Evolutionary conservation across 768 basidiomycete species (phyloP).

Genomic region (Mycena galericulata): DNA sequence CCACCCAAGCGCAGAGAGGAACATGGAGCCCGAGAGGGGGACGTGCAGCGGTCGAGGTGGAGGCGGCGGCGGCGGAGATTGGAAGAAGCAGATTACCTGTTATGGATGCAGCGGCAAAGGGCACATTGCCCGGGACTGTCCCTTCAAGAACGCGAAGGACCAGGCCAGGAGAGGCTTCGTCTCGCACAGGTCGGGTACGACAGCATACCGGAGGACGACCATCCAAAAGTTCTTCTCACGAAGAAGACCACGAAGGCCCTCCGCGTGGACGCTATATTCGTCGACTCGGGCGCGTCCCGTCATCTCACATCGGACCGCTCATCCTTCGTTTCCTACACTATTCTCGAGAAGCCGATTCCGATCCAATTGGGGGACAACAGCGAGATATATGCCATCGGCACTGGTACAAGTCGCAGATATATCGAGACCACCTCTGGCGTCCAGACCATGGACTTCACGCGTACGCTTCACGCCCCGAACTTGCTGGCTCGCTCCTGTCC

Average conservation of each 20-base stretch:
- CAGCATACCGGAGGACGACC: neutral
- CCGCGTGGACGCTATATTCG: neutral
- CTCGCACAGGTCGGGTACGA: constrained; percentile 1
- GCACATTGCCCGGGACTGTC: neutral
- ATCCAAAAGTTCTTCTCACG: constrained; percentile 14
- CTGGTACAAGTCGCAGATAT: neutral
- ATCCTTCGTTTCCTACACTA: neutral
- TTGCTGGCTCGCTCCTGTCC: constrained; percentile 1
- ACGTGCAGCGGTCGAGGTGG: neutral
- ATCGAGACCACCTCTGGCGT: neutral
- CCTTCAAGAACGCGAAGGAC: neutral
- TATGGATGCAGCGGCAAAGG: neutral
- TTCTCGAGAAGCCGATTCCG: constrained; percentile 1
- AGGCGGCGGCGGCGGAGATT: neutral
- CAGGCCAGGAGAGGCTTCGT: neutral
- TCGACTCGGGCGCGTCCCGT: constrained; percentile 3
- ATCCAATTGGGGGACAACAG: constrained; percentile 11
- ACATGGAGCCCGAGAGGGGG: neutral
- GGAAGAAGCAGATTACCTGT: neutral
- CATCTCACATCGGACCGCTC: neutral
- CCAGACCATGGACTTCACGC: constrained; percentile 1
- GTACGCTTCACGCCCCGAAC: neutral
- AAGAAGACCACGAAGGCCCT: neutral
- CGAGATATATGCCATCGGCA: neutral
- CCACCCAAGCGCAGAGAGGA: neutral